Evolutionary conservation across 2,329 filamentous ascomycete genomes (phyloP).

Genomic region (Colletotrichum camelliae): DNA sequence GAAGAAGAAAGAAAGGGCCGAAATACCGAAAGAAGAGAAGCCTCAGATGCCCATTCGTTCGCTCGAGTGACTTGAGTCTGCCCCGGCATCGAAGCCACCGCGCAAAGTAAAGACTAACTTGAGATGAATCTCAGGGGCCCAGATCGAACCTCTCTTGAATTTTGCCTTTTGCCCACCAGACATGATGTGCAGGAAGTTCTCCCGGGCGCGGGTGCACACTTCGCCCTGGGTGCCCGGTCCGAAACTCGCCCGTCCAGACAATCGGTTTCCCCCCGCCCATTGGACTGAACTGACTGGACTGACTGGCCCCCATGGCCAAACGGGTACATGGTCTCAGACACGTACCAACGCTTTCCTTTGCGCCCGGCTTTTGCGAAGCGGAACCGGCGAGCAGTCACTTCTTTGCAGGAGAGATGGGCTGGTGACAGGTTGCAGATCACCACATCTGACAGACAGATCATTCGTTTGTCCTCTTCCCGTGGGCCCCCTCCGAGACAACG

Average conservation of each 20-base stretch:
- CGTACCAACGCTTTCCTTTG: neutral
- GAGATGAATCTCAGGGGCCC: neutral
- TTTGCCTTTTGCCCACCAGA: neutral
- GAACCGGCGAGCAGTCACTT: neutral
- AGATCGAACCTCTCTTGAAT: neutral
- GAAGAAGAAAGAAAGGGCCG: neutral
- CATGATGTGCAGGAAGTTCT: conserved; percentile 12
- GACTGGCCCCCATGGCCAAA: neutral
- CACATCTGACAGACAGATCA: neutral
- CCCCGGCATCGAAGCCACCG: neutral
- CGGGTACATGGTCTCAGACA: neutral
- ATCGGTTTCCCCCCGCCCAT: neutral
- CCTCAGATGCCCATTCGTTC: neutral
- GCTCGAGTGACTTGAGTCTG: neutral
- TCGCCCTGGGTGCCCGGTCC: neutral
- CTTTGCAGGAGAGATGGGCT: neutral
- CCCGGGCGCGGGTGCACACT: neutral
- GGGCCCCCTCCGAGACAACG: neutral
- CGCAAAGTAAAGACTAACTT: neutral
- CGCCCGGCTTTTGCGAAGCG: neutral
- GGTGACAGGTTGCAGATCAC: neutral
- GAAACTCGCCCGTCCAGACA: neutral
- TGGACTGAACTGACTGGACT: neutral
- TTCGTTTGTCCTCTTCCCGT: neutral
- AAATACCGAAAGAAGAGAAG: neutral